Base-by-base conservation (phyloP, 441 rosid species). In the Adansonia gregorii region DNA sequence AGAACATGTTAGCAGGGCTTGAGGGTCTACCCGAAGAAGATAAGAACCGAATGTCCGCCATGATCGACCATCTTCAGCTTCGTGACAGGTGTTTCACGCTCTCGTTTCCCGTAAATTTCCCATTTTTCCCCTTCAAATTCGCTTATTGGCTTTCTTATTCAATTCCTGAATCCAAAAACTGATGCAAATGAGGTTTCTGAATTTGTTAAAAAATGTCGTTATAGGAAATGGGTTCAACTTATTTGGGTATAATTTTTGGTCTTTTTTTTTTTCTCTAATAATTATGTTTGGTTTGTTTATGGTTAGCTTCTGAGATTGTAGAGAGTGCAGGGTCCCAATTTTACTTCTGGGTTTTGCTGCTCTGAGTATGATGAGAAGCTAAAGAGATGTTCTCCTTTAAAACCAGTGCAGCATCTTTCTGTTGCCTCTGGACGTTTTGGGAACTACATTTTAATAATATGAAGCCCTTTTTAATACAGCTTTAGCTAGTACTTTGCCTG, bases 11-110 rank as follows among this genome's bases (percentile, higher is more conserved):
- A 74, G 97, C 90, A 17, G 98, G 90, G 19, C 86, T 95, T 5
- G 97, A 95, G 12, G 92, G 91, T 74, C 87, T 93, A 58, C 88
- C 97, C 14, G 94, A 86, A 77, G 97, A 88, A 82, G 99, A 95
- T 80, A 83, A 92, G 88, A 64, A 73, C 17, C 84, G 87, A 51
- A 94, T 95, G 99, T 74, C 89, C 17, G 48, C 89, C 80, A 90
- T 92, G 92, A 91, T 95, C 76, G 99, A 95, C 61, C 93, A 92
- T 79, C 98, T 94, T 70, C 99, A 95, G 82, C 79, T 95, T 19
- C 98, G 98, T 41, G 98, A 94, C 81, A 94, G 97, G 99, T 95
- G 43, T 59, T 12, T 72, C 7, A 51, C 14, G 22, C 60, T 27
- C 4, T 52, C 59, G 20, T 67, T 45, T 2, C 48, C 52, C 31